Evolutionary conservation across 2,329 filamentous ascomycete genomes (phyloP).

Genomic region (Ascochyta viciae-villosae): DNA sequence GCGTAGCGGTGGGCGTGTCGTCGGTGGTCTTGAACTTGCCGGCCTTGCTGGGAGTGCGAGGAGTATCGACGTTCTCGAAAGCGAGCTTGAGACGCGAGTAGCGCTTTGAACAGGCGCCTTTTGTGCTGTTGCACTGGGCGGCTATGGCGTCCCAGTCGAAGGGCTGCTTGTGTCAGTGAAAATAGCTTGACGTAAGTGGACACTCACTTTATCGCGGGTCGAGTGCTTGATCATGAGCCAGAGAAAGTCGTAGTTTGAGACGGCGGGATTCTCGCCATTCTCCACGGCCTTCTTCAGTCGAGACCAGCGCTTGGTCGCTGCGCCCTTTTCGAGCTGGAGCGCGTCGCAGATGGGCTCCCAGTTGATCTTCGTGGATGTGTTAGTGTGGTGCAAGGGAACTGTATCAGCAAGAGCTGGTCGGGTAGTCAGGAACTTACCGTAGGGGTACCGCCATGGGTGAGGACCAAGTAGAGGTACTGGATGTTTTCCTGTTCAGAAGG

Average conservation of each 20-base stretch:
- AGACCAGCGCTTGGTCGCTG: constrained; percentile 43
- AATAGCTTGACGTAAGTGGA: neutral
- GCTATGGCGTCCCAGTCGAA: constrained; percentile 43
- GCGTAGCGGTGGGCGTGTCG: neutral
- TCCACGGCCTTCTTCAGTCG: constrained; percentile 40
- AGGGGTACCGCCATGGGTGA: constrained; percentile 35
- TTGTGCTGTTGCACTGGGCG: constrained; percentile 32
- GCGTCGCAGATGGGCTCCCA: constrained; percentile 33
- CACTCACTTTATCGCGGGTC: constrained; percentile 30
- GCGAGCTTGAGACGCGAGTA: constrained; percentile 43
- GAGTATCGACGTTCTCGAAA: constrained; percentile 29
- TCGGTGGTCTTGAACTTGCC: constrained; percentile 12
- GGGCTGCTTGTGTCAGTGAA: constrained; percentile 13
- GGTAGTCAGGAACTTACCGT: constrained; percentile 21
- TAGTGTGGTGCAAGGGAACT: neutral
- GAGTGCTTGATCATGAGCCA: constrained; percentile 42
- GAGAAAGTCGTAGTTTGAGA: constrained; percentile 30
- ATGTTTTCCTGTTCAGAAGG: constrained; percentile 39
- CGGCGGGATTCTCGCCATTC: constrained; percentile 22
- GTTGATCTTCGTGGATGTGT: constrained; percentile 36
- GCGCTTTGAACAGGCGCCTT: constrained; percentile 43
- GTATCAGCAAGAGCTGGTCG: neutral
- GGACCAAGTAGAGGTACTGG: constrained; percentile 39
- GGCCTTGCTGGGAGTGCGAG: neutral
- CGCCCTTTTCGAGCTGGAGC: constrained; percentile 36